These are phyloP conservation scores for Aegle marmelos DNA, from an alignment of 345 rosid species.

Conservation along the genomic window DNA sequence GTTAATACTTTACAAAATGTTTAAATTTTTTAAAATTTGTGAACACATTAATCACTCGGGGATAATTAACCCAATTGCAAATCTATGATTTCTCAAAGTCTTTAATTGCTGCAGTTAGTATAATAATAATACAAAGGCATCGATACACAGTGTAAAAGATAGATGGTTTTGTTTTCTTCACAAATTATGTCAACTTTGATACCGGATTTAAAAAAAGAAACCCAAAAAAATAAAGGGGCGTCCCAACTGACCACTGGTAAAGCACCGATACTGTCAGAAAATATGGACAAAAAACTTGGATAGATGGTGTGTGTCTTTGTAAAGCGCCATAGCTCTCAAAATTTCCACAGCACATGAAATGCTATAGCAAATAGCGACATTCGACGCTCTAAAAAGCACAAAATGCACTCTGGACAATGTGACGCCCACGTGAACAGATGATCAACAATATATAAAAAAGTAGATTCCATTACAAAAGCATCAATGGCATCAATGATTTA, in stretches of 20 bases:
- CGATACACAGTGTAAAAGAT: not conserved
- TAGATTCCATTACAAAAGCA: not conserved
- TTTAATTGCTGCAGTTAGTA: no score
- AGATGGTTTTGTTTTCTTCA: not conserved
- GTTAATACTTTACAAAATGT: no score
- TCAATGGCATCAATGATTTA: not conserved
- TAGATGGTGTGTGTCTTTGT: not conserved
- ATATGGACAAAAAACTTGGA: not conserved
- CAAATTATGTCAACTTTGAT: not conserved
- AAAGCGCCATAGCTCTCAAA: not conserved
- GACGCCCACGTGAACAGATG: constrained; percentile 11
- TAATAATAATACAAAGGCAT: no score
- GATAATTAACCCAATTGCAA: no score
- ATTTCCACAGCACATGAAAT: not conserved
- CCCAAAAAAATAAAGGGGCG: no score
- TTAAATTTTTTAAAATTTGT: no score
- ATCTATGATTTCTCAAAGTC: no score
- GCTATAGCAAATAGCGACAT: not conserved
- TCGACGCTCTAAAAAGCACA: no score
- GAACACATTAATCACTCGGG: no score
- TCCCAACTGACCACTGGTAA: no score
- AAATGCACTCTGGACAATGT: not conserved
- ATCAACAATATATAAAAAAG: not conserved
- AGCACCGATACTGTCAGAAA: not conserved
- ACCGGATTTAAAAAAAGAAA: not conserved